phyloP scores from a whole-genome alignment of 2,329 filamentous ascomycete species.

The Trichoderma endophyticum region DNA sequence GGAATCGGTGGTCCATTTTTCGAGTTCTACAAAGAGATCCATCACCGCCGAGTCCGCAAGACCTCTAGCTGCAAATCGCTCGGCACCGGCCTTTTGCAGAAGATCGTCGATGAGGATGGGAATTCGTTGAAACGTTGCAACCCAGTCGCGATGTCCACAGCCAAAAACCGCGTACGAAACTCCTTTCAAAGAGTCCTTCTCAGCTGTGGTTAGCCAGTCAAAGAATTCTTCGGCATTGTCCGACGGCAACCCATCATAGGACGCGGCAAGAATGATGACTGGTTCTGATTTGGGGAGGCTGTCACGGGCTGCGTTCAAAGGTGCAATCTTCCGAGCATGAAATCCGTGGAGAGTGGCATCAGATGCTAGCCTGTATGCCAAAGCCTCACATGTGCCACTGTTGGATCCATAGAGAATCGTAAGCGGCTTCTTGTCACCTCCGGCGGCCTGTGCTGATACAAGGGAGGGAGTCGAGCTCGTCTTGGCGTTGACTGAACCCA shows the following conservation, averaged over 20 bases:
- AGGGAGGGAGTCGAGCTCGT: not conserved
- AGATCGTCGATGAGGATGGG: conserved; percentile 55
- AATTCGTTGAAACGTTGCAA: conserved; percentile 58
- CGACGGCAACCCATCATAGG: conserved; percentile 67
- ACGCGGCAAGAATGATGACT: conserved; percentile 61
- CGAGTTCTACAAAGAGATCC: conserved; percentile 60
- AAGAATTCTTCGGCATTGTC: conserved; percentile 67
- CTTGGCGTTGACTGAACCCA: not conserved
- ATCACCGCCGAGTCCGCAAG: conserved; percentile 54
- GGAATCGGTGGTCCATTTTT: conserved; percentile 57
- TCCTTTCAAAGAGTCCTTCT: conserved; percentile 48
- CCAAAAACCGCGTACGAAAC: conserved; percentile 65
- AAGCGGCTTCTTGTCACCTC: conserved; percentile 36
- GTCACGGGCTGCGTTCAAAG: conserved; percentile 56
- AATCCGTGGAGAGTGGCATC: conserved; percentile 56
- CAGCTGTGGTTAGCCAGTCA: conserved; percentile 55
- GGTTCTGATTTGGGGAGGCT: conserved; percentile 55
- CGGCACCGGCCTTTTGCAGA: conserved; percentile 33
- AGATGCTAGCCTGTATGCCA: conserved; percentile 58
- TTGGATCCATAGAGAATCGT: conserved; percentile 68
- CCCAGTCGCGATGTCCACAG: conserved; percentile 57
- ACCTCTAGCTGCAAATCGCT: conserved; percentile 40
- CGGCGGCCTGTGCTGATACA: not conserved
- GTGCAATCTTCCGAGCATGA: conserved; percentile 45
- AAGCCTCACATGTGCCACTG: conserved; percentile 64